Evolutionary conservation across 176 grass and related monocot species (phyloP), one percentile per base, ranked within the genome.

Genomic region (Avena atlantica): DNA sequence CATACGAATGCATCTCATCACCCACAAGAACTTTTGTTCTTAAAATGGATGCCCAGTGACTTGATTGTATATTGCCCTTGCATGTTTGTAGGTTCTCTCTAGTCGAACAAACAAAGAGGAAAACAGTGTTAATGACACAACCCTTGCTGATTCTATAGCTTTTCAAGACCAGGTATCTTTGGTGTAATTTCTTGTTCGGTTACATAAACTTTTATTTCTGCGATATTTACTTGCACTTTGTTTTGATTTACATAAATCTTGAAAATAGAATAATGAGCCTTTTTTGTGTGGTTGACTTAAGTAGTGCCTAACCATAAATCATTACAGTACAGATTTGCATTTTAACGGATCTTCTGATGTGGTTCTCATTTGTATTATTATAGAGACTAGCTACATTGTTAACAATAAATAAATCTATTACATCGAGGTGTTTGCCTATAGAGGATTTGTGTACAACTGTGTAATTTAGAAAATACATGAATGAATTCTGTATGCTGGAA

Each of bases 161-260:
- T 94, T 90, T 78, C 92, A 85, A 90, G 90, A 93, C 27, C 94
- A 96, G 94, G 94, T 95, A 87, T 47, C 71, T 12, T 20, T 64
- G 44, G 19, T 74, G 61, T 15, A 53, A 58, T 48, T 70, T 83
- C 31, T 34, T 34, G 31, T 81, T 87, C 27, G 19, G 16, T 81
- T 81, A n/a, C 31, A 20, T 76, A 55, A 53, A 76, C n/a, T 15
- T 52, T 25, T 14, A 65, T 82, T 65, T 71, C 58, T 74, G 31
- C 29, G 53, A 21, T 82, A 53, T 61, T 74, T 74, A 37, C 25
- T 76, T 34, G 14, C 27, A 85, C 19, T 62, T 79, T 72, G 10
- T 53, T 70, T 72, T 57, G 3, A 59, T 72, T 57, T 21, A 49
- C 1, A 4, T 63, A 62, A 64, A 53, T 24, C 6, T 17, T 81